phyloP scores from a whole-genome alignment of 2,329 filamentous ascomycete species.

The Cryphonectria radicalis region DNA sequence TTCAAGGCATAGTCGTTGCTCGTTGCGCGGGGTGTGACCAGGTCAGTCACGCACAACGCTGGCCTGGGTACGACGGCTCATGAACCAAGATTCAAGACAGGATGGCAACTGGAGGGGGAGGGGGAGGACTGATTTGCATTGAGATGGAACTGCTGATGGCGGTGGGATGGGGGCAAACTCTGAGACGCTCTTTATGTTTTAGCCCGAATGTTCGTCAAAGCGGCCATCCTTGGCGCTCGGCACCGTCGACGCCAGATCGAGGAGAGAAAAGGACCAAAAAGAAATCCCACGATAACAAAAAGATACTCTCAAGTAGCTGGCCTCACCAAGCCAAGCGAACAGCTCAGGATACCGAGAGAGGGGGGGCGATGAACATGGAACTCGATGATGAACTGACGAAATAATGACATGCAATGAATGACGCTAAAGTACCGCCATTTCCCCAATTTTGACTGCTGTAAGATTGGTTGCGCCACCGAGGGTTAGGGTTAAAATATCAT shows the following conservation, averaged over 20 bases:
- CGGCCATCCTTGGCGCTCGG: constrained; percentile 26
- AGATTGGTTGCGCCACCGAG: not conserved
- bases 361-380: not conserved
- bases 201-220: constrained; percentile 40
- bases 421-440: not conserved
- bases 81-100: constrained; percentile 32
- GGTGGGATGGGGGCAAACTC: constrained; percentile 26
- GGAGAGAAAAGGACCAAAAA: not conserved
- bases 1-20: not conserved
- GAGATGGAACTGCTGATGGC: constrained; percentile 4
- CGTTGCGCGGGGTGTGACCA: constrained; percentile 8
- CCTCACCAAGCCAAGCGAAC: not conserved
- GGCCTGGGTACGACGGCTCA: constrained; percentile 27
- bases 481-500: not conserved
- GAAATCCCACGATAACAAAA: too few relatives aligned
- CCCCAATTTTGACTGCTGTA: not conserved
- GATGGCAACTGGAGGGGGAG: not conserved
- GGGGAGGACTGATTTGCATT: constrained; percentile 13
- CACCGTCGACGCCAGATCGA: not conserved
- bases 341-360: not conserved
- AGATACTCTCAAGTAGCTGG: not conserved
- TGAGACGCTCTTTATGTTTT: constrained; percentile 44
- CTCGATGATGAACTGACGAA: not conserved
- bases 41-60: constrained; percentile 4
- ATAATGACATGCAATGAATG: not conserved